Percentiles rank a stretch among this genome's conserved stretches.
Conservation (phyloP, 2,329 filamentous ascomycete species). For the Monosporascus ibericus region DNA sequence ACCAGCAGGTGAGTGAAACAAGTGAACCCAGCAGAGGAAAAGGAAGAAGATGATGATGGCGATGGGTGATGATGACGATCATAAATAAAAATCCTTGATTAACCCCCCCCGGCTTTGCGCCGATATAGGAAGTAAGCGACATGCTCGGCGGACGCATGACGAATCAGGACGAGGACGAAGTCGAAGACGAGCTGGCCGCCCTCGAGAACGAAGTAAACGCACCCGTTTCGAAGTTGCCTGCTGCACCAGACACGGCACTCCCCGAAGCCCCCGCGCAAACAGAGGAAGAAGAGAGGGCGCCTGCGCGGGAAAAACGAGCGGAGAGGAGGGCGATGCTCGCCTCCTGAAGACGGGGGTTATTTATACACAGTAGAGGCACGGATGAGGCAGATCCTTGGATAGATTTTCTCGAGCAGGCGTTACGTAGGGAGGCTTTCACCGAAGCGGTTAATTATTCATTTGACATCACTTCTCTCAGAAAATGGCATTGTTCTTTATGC, state of each 20-base stretch:
- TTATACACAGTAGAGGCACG: background rate
- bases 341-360: constrained; percentile 11
- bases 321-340: constrained; percentile 37
- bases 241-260: constrained; percentile 27
- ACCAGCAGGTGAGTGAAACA: constrained; percentile 62
- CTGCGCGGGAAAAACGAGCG: constrained; percentile 13
- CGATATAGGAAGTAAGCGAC: constrained; percentile 75
- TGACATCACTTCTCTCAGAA: background rate
- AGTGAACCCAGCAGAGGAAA: too few relatives aligned
- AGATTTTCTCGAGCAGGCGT: background rate
- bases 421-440: background rate
- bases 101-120: background rate
- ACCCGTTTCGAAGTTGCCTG: constrained; percentile 20
- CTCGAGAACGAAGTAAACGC: constrained; percentile 58
- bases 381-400: background rate
- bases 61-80: too few relatives aligned
- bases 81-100: background rate
- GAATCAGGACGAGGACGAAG: constrained; percentile 93
- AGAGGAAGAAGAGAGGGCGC: constrained; percentile 7
- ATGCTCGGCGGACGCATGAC: constrained; percentile 85
- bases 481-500: background rate
- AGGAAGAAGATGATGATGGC: too few relatives aligned
- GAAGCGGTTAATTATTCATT: background rate
- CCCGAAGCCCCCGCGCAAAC: constrained; percentile 13
- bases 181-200: constrained; percentile 87